Conservation (phyloP, 2,329 filamentous ascomycete genomes). For the Venturia effusa region DNA sequence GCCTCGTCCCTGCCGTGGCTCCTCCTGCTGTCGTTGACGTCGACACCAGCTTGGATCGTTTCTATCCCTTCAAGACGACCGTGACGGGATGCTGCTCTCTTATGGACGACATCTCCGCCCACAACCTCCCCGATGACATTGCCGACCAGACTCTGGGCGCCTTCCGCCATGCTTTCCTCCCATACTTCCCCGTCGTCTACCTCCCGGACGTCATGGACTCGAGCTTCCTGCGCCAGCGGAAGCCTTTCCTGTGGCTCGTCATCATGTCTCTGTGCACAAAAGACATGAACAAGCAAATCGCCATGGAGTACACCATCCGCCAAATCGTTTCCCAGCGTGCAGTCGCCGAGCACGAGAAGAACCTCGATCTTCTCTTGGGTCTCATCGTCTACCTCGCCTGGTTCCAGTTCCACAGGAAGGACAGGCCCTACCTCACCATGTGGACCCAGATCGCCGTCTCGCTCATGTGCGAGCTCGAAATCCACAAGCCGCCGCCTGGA, state of each 20-base stretch:
- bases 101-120: conserved; percentile 19
- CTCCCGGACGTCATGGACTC: conserved; percentile 29
- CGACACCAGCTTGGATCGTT: background rate
- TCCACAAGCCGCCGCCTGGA: background rate
- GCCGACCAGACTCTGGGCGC: conserved; percentile 29
- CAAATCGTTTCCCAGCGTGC: conserved; percentile 36
- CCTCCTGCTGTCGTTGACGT: background rate
- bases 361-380: conserved; percentile 42
- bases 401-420: background rate
- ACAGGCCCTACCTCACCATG: background rate
- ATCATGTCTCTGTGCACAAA: conserved; percentile 38
- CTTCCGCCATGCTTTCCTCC: conserved; percentile 24
- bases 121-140: background rate
- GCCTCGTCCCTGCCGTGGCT: too few relatives aligned
- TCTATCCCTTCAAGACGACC: conserved; percentile 22
- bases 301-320: conserved; percentile 32
- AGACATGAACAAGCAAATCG: conserved; percentile 29
- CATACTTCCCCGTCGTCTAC: conserved; percentile 36
- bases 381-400: conserved; percentile 17
- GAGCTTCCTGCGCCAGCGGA: conserved; percentile 27
- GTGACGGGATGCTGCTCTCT: conserved; percentile 37
- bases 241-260: conserved; percentile 41
- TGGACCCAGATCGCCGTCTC: conserved; percentile 1
- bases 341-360: conserved; percentile 38
- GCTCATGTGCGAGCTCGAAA: conserved; percentile 2